Conservation (phyloP, 495 filamentous ascomycete species). For the Lepidopterella palustris region DNA sequence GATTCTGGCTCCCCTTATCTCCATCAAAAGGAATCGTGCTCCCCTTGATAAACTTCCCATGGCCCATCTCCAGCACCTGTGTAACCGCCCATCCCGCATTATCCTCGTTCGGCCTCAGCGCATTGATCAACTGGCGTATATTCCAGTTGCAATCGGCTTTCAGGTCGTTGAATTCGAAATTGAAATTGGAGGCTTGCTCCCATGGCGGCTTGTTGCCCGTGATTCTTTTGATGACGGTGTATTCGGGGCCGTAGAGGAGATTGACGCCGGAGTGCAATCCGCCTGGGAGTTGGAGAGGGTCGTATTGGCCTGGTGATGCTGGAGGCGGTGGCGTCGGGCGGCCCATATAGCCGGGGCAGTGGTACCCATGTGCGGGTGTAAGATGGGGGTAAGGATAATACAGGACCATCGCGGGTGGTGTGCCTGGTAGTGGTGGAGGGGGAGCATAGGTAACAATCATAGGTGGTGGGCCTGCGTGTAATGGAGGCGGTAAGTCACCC, state of each 20-base stretch:
- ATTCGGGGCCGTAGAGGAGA: background rate
- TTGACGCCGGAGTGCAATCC: background rate
- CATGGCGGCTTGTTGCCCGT: background rate
- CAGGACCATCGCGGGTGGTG: background rate
- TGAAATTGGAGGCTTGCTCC: background rate
- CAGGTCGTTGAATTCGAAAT: background rate
- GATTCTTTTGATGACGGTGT: background rate
- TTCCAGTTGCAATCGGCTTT: background rate
- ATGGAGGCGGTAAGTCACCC: too few species aligned
- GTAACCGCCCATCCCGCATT: slow-evolving; percentile 8
- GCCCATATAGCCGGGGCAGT: background rate
- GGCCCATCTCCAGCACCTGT: slow-evolving; percentile 23
- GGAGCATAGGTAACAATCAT: background rate
- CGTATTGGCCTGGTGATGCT: background rate
- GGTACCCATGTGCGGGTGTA: background rate
- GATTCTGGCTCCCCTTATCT: slow-evolving; percentile 5
- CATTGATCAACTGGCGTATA: slow-evolving; percentile 3
- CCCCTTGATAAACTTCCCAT: slow-evolving; percentile 20
- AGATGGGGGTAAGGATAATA: too few species aligned
- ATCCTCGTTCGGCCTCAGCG: background rate
- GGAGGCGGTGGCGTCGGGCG: background rate
- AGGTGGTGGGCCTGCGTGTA: too few species aligned
- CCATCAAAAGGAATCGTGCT: slow-evolving; percentile 11
- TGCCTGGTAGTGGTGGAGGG: background rate
- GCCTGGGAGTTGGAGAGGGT: background rate